Evolutionary conservation across 495 filamentous ascomycete species (phyloP).

Genomic region (Beverwykella pulmonaria): DNA sequence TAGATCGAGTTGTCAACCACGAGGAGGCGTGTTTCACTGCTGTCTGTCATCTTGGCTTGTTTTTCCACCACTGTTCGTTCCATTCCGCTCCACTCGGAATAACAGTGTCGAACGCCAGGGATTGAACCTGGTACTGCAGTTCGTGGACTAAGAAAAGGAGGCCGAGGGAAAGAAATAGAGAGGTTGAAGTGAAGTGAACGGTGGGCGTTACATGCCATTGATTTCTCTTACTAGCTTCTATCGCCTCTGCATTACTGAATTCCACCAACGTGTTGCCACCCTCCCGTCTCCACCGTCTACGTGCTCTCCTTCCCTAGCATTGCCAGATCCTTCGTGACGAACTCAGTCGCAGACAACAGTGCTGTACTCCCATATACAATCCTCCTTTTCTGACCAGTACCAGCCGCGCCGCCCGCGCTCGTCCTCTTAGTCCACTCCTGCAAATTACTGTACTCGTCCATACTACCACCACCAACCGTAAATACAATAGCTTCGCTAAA

Average conservation of each 20-base stretch:
- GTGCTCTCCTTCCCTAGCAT: constrained; percentile 70
- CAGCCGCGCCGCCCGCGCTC: constrained; percentile 54
- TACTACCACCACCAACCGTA: constrained; percentile 93
- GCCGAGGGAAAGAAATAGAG: no score
- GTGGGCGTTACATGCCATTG: no score
- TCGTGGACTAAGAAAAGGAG: no score
- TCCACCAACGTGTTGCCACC: neutral
- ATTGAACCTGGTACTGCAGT: no score
- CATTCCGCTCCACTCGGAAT: no score
- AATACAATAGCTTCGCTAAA: constrained; percentile 97
- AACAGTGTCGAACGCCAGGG: no score
- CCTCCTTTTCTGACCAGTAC: constrained; percentile 56
- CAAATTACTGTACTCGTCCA: constrained; percentile 98
- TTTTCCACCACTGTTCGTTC: neutral
- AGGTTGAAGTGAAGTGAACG: no score
- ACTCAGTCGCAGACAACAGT: constrained; percentile 85
- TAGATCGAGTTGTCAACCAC: no score
- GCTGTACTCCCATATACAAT: constrained; percentile 97
- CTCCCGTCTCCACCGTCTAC: constrained; percentile 11
- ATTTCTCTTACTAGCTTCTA: no score
- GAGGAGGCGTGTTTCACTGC: neutral
- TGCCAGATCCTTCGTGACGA: constrained; percentile 77
- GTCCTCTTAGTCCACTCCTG: constrained; percentile 92
- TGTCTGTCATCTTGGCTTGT: neutral
- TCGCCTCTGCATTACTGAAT: neutral